Evolutionary conservation across 2,329 filamentous ascomycete species (phyloP), one percentile per base, ranked within the genome.

Genomic region (Aureobasidium vineae): DNA sequence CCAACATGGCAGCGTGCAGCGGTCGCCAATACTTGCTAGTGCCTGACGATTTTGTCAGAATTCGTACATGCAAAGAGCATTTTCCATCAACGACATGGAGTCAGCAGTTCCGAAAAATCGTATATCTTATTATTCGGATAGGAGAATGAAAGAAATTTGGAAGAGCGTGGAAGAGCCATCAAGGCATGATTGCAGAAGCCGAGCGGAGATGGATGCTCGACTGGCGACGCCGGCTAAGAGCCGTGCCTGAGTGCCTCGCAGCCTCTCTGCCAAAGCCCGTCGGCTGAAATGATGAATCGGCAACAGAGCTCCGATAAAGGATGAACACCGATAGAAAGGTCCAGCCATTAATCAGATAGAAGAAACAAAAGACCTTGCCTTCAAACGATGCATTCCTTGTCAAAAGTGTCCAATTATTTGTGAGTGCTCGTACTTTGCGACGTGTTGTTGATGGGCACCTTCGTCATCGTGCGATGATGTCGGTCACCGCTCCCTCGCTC

Each of bases 401-500:
- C 15, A 11, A 43, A 19, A 43, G 5, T 31, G 40, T 31, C 38
- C 40, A 59, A 45, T 28, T 23, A 15, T 21, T 45, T 40, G 31
- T 23, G 23, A 43, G 54, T 43, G 21, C 54, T 45, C 10, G n/a
- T 11, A n/a, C 2, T 36, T 26, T 45, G 54, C 38, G 40, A 57
- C 54, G n/a, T 57, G 31, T 41, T 36, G n/a, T 13, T 38, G 36
- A 28, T 21, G 36, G 41, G 53, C 23, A 40, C 16, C 28, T 16
- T 50, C 59, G 59, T 63, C 59, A 63, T 63, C 33, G 31, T 31
- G 45, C 59, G 59, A 63, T 63, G 59, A 63, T 63, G 59, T 63
- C 59, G 59, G 59, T 63, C 59, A 61, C 41, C 57, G 57, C 57
- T 49, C 28, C 19, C 53, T 57, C 31, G 41, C 57, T 63, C 59